Conservation (phyloP, 73 alveolate genomes). For the Effrenium voratum region DNA sequence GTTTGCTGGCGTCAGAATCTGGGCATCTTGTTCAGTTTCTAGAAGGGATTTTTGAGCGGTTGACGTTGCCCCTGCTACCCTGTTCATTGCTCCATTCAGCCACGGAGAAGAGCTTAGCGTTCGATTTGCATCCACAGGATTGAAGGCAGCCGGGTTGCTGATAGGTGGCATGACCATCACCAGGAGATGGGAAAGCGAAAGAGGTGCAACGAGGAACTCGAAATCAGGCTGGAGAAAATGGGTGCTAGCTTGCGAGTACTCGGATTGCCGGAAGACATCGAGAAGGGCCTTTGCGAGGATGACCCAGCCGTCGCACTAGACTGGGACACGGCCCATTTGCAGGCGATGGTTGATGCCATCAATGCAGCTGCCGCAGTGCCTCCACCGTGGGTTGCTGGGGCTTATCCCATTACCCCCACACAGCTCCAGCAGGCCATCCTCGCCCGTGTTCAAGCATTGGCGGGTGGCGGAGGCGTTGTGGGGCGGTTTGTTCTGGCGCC, state of each 20-base stretch:
- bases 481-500: slow-evolving; percentile 1
- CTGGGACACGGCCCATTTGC: background rate
- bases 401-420: background rate
- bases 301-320: background rate
- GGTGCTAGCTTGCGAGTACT: background rate
- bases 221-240: background rate
- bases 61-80: too few relatives aligned
- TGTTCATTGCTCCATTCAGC: too few relatives aligned
- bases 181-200: background rate
- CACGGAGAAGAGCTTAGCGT: background rate
- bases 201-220: background rate
- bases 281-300: background rate
- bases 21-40: too few relatives aligned
- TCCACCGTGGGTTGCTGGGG: background rate
- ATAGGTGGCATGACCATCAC: background rate
- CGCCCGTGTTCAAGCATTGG: background rate
- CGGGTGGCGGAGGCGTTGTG: background rate
- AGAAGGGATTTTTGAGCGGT: too few relatives aligned
- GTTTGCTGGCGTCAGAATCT: too few relatives aligned
- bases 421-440: background rate
- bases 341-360: background rate
- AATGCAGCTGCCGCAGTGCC: background rate
- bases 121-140: background rate
- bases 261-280: background rate
- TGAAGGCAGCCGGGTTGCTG: background rate